Evolutionary conservation across 164 flowering plant species (phyloP).

Genomic region (Litsea cubeba): DNA sequence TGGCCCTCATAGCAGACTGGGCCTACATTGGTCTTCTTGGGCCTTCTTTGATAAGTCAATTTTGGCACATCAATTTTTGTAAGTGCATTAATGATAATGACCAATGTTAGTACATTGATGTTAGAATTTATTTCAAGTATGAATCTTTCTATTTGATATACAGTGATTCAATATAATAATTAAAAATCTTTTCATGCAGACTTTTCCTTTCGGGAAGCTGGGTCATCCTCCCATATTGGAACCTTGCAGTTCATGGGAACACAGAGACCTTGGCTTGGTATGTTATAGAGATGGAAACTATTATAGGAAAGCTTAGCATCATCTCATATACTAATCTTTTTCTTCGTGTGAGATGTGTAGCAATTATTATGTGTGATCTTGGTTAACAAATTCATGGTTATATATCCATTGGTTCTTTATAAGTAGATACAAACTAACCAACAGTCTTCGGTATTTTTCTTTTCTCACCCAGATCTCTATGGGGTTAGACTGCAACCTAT

Average conservation of each 20-base stretch:
- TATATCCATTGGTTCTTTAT: not conserved
- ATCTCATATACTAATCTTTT: not conserved
- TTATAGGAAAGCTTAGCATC: not conserved
- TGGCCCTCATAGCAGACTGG: not conserved
- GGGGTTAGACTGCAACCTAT: constrained; percentile 71
- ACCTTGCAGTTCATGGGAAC: constrained; percentile 49
- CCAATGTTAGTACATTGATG: not conserved
- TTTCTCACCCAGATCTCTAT: constrained; percentile 63
- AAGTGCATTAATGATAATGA: not conserved
- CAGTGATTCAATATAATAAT: not conserved
- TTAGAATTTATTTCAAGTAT: no score
- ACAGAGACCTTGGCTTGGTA: constrained; percentile 90
- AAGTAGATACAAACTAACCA: not conserved
- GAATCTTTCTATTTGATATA: not conserved
- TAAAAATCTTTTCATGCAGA: constrained; percentile 30
- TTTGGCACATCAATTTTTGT: no score
- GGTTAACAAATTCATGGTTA: not conserved
- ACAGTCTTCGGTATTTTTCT: not conserved
- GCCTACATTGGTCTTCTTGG: not conserved
- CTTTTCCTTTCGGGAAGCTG: constrained; percentile 45
- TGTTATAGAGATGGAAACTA: constrained; percentile 1
- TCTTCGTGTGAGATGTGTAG: not conserved
- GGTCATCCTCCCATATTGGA: constrained; percentile 43
- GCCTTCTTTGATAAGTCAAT: not conserved
- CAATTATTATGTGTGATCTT: not conserved